phyloP scores from a whole-genome alignment of 1,284 basidiomycete genomes.

The Rhodotorula sp. region DNA sequence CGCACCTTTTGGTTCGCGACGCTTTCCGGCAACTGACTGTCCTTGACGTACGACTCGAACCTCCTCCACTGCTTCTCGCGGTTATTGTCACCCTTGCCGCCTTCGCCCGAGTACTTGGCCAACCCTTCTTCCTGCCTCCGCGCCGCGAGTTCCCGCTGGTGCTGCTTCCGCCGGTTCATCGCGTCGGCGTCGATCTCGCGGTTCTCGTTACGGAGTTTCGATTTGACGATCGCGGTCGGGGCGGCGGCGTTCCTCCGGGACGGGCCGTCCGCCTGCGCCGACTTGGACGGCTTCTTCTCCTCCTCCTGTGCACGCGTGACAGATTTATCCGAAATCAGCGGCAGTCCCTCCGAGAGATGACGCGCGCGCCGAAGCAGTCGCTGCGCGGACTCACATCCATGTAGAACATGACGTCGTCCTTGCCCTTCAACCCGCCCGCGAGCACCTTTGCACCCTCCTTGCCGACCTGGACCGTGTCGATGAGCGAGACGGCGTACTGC shows the following conservation, averaged over 20 bases:
- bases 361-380: neutral
- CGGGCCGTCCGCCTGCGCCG: constrained; percentile 57
- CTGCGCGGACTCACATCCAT: constrained; percentile 50
- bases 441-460: constrained; percentile 67
- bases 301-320: constrained; percentile 44
- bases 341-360: neutral
- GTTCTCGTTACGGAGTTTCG: constrained; percentile 74
- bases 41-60: constrained; percentile 96
- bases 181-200: constrained; percentile 71
- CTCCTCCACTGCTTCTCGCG: constrained; percentile 83
- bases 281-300: constrained; percentile 52
- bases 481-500: constrained; percentile 85
- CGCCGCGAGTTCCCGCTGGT: constrained; percentile 81
- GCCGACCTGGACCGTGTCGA: constrained; percentile 82
- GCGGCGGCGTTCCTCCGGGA: constrained; percentile 25
- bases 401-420: constrained; percentile 88
- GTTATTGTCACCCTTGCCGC: constrained; percentile 59
- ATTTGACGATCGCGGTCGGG: constrained; percentile 49
- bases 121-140: constrained; percentile 78
- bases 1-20: constrained; percentile 71
- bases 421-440: constrained; percentile 76
- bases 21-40: constrained; percentile 78
- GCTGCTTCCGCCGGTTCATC: constrained; percentile 71
- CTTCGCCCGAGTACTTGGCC: constrained; percentile 74
- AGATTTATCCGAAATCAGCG: neutral